A percentile compares a stretch with the other conserved stretches of the same genome.
Evolutionary conservation across 2,329 filamentous ascomycete genomes (phyloP).

Genomic region (Arthrobotrys pseudoclavata): DNA sequence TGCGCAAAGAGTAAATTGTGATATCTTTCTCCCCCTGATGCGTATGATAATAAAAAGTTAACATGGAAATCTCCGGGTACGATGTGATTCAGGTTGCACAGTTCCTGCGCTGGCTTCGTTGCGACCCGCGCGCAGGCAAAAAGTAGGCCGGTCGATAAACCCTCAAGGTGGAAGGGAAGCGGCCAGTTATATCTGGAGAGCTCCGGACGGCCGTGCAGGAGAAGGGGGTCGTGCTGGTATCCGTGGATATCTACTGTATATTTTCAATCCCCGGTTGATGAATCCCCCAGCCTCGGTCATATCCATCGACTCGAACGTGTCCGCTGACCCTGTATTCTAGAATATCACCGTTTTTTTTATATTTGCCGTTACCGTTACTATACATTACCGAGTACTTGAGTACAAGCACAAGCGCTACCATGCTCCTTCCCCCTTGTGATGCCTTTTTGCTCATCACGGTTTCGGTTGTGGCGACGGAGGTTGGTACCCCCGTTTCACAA

Average conservation of each 20-base stretch:
- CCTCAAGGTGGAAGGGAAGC: not conserved
- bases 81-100: not conserved
- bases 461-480: slow-evolving; percentile 41
- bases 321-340: not conserved
- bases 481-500: slow-evolving; percentile 59
- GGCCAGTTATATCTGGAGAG: not conserved
- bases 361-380: not conserved
- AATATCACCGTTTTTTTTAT: not conserved
- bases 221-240: not conserved
- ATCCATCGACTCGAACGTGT: not conserved
- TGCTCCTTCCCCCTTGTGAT: not conserved
- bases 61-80: not conserved
- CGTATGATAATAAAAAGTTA: not conserved
- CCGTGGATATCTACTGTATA: not conserved
- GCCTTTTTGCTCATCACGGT: not conserved
- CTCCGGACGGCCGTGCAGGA: not conserved
- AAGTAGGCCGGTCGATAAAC: not conserved
- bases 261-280: not conserved
- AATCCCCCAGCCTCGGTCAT: not conserved
- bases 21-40: not conserved
- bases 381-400: not conserved
- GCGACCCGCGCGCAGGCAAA: not conserved
- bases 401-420: not conserved
- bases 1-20: not conserved
- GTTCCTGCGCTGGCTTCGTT: not conserved